Evolutionary conservation across 2,329 filamentous ascomycete genomes (phyloP).

Genomic region (Trichoderma sp.): DNA sequence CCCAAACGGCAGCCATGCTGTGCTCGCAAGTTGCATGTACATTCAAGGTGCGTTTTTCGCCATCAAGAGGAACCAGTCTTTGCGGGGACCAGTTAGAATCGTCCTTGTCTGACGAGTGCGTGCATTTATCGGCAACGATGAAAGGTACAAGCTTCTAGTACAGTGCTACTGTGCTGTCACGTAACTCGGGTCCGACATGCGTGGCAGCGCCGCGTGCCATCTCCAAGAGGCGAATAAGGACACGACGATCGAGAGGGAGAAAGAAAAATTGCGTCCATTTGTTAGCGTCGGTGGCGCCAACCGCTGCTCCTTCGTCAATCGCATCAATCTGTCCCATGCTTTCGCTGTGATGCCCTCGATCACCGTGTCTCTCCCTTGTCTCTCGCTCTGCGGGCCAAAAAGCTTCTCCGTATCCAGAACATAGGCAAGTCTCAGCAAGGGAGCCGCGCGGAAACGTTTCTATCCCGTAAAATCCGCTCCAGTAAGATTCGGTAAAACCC

Average conservation of each 20-base stretch:
- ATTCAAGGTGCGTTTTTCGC: not conserved
- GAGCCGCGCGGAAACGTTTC: conserved; percentile 1
- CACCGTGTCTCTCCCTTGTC: not conserved
- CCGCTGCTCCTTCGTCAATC: not conserved
- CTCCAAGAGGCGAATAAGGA: not conserved
- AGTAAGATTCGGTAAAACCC: not conserved
- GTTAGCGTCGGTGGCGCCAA: not conserved
- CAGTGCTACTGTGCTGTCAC: not conserved
- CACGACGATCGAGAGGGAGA: not conserved
- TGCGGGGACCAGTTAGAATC: not conserved
- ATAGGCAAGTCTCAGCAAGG: not conserved
- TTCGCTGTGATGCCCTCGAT: not conserved
- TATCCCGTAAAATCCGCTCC: not conserved
- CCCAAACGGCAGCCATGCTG: not conserved
- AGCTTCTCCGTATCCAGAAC: not conserved
- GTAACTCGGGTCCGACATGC: not conserved
- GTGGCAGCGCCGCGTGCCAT: conserved; percentile 6
- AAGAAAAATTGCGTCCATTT: not conserved
- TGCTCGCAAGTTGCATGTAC: not conserved
- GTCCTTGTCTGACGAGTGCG: conserved; percentile 3
- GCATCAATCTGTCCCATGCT: not conserved
- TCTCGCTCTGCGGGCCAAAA: not conserved
- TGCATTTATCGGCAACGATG: not conserved
- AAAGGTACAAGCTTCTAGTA: not conserved
- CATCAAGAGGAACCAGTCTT: not conserved